Evolutionary conservation across 352 stramenopile species (phyloP).

Genomic region (Phytophthora tentaculata): DNA sequence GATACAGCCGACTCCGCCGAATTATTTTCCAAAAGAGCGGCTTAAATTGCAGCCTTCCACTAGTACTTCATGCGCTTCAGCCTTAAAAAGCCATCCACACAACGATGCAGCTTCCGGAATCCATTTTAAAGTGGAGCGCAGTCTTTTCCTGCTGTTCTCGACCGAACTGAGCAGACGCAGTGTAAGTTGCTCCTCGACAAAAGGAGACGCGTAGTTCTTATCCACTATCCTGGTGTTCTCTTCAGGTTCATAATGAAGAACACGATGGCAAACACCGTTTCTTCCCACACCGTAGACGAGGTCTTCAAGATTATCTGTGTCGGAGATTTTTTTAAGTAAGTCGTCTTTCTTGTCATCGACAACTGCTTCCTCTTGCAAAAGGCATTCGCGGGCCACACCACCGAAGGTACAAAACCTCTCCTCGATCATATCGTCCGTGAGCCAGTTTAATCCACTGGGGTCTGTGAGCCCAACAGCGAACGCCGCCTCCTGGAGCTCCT

Average conservation of each 20-base stretch:
- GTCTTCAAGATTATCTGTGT: not conserved
- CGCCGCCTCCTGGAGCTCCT: not conserved
- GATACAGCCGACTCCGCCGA: no score
- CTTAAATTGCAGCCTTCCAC: not conserved
- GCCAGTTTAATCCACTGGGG: not conserved
- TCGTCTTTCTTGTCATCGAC: not conserved
- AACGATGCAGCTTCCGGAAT: no score
- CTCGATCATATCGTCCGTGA: not conserved
- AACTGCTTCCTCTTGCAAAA: not conserved
- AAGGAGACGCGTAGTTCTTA: not conserved
- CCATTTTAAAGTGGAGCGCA: no score
- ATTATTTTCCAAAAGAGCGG: no score
- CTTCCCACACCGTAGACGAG: not conserved
- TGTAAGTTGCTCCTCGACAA: not conserved
- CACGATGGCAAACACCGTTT: not conserved
- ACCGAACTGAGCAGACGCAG: not conserved
- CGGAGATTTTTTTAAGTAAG: not conserved
- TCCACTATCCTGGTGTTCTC: not conserved
- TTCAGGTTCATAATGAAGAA: not conserved
- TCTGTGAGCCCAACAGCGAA: no score
- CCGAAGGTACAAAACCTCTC: constrained; percentile 3
- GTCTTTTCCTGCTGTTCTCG: not conserved
- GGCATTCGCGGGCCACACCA: not conserved
- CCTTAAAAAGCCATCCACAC: not conserved
- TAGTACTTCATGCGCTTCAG: not conserved